phyloP scores from a whole-genome alignment of 2,329 filamentous ascomycete species.

The Penicillium sp. region DNA sequence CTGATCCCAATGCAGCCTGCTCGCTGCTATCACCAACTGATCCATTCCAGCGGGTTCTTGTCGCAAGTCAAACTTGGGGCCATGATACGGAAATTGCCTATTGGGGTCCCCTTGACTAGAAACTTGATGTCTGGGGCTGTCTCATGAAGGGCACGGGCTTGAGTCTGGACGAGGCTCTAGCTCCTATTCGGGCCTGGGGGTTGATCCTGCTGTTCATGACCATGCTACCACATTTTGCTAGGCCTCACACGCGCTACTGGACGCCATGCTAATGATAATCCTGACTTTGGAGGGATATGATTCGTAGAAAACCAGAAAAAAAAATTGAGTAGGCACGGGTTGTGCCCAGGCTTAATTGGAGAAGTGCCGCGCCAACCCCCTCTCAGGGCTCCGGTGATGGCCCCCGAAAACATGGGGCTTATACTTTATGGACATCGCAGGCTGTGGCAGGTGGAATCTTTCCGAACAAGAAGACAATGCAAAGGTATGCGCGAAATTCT shows the following conservation, averaged over 20 bases:
- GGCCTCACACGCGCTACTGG: background rate
- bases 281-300: background rate
- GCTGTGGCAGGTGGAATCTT: slow-evolving; percentile 2
- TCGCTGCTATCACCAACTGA: slow-evolving; percentile 9
- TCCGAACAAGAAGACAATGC: background rate
- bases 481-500: background rate
- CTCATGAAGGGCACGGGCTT: background rate
- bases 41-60: background rate
- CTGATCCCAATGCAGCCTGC: slow-evolving; percentile 3
- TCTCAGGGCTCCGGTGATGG: background rate
- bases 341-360: background rate
- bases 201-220: background rate
- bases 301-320: background rate
- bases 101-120: background rate
- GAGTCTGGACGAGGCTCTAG: background rate
- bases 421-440: background rate
- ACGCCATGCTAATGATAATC: background rate
- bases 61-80: slow-evolving; percentile 1
- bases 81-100: background rate
- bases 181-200: background rate
- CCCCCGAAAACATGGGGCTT: slow-evolving; percentile 2
- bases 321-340: background rate
- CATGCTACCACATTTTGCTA: background rate
- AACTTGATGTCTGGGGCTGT: background rate
- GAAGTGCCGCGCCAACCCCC: background rate